phyloP scores from a whole-genome alignment of 805 yeast species.

The Maudiozyma pseudohumilis region DNA sequence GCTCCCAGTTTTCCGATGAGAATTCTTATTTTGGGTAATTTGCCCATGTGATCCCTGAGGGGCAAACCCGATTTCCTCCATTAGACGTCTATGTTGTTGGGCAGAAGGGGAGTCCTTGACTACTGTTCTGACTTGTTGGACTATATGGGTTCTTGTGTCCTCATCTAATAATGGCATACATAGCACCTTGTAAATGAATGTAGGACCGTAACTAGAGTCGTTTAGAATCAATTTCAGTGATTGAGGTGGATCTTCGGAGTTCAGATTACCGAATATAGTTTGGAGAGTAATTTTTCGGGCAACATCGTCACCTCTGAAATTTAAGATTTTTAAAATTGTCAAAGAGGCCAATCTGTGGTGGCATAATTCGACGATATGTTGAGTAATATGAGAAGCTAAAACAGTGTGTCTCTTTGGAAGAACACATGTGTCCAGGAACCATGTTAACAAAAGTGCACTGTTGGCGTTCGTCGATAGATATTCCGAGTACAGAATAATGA shows the following conservation, averaged over 20 bases:
- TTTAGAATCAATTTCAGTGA: constrained; percentile 49
- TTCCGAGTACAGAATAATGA: constrained; percentile 68
- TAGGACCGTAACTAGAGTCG: constrained; percentile 62
- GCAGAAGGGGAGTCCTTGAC: constrained; percentile 48
- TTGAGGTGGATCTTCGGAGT: constrained; percentile 33
- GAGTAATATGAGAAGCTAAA: constrained; percentile 51
- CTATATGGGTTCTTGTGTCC: constrained; percentile 46
- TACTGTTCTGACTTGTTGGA: constrained; percentile 51
- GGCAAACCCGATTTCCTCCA: constrained; percentile 81
- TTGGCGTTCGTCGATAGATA: constrained; percentile 74
- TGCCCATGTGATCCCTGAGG: constrained; percentile 7
- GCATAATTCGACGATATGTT: constrained; percentile 54
- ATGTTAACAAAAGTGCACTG: constrained; percentile 81
- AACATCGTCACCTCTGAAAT: constrained; percentile 52
- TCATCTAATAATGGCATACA: constrained; percentile 59
- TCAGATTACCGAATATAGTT: constrained; percentile 50
- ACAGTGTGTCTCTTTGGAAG: constrained; percentile 55
- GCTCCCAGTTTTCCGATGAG: constrained; percentile 18
- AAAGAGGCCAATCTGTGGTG: constrained; percentile 78
- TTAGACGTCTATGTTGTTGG: constrained; percentile 76
- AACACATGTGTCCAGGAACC: constrained; percentile 84
- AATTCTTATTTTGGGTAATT: constrained; percentile 1
- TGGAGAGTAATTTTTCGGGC: constrained; percentile 54
- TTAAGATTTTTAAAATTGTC: constrained; percentile 69
- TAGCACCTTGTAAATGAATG: constrained; percentile 69